Evolutionary conservation across 768 basidiomycete species (phyloP).

Genomic region (Termitomyces sp.): DNA sequence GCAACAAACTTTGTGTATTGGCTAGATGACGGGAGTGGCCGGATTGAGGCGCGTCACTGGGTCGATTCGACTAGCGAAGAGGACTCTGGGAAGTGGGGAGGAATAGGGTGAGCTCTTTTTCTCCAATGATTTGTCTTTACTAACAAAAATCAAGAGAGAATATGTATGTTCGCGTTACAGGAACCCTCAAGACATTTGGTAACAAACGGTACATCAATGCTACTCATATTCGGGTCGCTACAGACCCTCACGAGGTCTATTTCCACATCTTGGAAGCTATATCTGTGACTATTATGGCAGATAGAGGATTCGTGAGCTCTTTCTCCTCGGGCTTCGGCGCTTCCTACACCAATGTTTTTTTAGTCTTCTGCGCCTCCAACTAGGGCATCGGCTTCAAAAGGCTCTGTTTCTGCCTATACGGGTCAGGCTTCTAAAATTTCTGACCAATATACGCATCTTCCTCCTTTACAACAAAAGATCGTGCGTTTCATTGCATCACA

Average conservation of each 20-base stretch:
- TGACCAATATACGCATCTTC: constrained; percentile 54
- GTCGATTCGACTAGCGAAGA: constrained; percentile 60
- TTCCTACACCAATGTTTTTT: neutral
- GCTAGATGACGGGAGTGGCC: constrained; percentile 85
- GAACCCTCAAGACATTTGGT: constrained; percentile 77
- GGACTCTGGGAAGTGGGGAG: constrained; percentile 44
- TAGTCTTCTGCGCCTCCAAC: constrained; percentile 32
- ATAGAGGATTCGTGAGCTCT: constrained; percentile 60
- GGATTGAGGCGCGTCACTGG: constrained; percentile 81
- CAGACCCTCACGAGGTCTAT: constrained; percentile 72
- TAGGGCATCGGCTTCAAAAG: constrained; percentile 12
- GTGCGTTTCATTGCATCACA: constrained; percentile 59
- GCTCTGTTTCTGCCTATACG: constrained; percentile 39
- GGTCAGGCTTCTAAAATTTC: constrained; percentile 23
- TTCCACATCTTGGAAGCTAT: constrained; percentile 82
- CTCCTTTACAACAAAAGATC: constrained; percentile 58
- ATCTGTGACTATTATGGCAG: constrained; percentile 58
- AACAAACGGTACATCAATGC: constrained; percentile 82
- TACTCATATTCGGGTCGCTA: constrained; percentile 62
- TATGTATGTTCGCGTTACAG: constrained; percentile 78
- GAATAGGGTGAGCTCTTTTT: constrained; percentile 34
- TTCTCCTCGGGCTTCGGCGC: neutral
- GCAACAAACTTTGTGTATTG: constrained; percentile 79
- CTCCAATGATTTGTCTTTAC: neutral
- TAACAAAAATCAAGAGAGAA: constrained; percentile 48